Base-by-base conservation (phyloP, 2,329 filamentous ascomycete species). In the Penicillium sp. region DNA sequence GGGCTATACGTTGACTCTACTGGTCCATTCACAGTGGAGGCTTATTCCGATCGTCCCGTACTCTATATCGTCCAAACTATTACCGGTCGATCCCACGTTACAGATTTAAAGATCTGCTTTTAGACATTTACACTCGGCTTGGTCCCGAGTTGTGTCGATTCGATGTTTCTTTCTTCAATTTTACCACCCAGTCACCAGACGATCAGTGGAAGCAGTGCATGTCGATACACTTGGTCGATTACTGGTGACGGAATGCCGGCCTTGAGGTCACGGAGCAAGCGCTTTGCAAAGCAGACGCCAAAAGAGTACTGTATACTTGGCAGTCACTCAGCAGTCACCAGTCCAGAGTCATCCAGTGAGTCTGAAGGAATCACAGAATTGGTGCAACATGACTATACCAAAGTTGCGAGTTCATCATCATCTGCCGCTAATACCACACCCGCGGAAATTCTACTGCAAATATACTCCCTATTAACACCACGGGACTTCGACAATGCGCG, bases 401-500 rank as follows among this genome's bases (percentile, higher is more conserved):
- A 49, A 8, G 18, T 29, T 37, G n/a, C 40, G 2, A 26, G 23
- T n/a, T 26, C 14, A 25, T 49, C 14, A 25, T 49, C 25, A 23
- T 62, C 73, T 46, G 48, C 70, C 43, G 64, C 70, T 46, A 76
- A 73, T 51, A 51, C 64, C 29, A 53, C 77, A 15, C 81, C 82
- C 1, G 62, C 69, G 9, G 82, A 84, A 61, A 75, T 84, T 20
- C 48, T 84, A 1, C 74, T 79, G 43, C 70, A 78, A 6, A 76
- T 84, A 5, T 81, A 77, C 55, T 60, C 57, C 6, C 72, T 76
- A 59, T 67, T 83, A 4, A 61, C 68, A 14, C 80, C 81, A 0
- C 68, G 70, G 23, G 78, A 81, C 61, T 88, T 87, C 67, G 81
- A 89, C 62, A 77, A 82, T 51, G 84, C 85, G 15, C 79, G 85